Conservation (phyloP, 1,139 yeast species). For the Blastobotrys persicus region DNA sequence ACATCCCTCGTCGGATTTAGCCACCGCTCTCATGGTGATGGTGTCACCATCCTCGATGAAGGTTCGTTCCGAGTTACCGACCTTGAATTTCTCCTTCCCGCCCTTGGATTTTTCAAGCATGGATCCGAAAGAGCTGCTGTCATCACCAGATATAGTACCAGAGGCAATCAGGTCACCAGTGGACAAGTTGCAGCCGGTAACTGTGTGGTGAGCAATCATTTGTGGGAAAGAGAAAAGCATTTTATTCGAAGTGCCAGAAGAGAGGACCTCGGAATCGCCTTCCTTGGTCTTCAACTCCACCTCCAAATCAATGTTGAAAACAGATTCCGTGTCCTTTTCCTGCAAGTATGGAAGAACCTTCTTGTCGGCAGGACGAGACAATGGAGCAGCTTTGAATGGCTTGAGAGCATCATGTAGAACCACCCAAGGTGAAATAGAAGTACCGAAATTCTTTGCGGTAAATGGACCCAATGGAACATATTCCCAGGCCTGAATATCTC, state of each 20-base stretch:
- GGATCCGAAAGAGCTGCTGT: conserved; percentile 24
- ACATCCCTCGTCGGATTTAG: conserved; percentile 16
- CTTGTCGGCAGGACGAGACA: conserved; percentile 20
- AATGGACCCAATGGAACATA: conserved; percentile 33
- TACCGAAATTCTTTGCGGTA: conserved; percentile 31
- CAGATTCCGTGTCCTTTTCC: conserved; percentile 21
- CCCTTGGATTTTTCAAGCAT: conserved; percentile 27
- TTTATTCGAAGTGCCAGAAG: conserved; percentile 21
- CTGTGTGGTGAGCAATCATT: conserved; percentile 33
- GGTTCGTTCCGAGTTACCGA: conserved; percentile 19
- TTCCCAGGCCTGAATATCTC: conserved; percentile 34
- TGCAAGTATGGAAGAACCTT: conserved; percentile 23
- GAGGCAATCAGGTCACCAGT: conserved; percentile 33
- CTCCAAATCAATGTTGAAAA: conserved; percentile 23
- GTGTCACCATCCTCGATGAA: conserved; percentile 29
- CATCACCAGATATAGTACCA: conserved; percentile 30
- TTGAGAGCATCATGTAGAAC: conserved; percentile 29
- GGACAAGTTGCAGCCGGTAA: conserved; percentile 29
- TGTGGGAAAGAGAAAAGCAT: conserved; percentile 31
- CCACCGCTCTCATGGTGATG: conserved; percentile 23
- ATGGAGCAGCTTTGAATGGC: conserved; percentile 20
- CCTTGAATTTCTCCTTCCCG: conserved; percentile 22
- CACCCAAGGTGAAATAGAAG: conserved; percentile 31
- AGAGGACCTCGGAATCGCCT: conserved; percentile 17
- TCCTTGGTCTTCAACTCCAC: conserved; percentile 21